These are phyloP conservation scores for Begonia fuchsioides DNA, from an alignment of 306 rosid species.

Conservation along the genomic window DNA sequence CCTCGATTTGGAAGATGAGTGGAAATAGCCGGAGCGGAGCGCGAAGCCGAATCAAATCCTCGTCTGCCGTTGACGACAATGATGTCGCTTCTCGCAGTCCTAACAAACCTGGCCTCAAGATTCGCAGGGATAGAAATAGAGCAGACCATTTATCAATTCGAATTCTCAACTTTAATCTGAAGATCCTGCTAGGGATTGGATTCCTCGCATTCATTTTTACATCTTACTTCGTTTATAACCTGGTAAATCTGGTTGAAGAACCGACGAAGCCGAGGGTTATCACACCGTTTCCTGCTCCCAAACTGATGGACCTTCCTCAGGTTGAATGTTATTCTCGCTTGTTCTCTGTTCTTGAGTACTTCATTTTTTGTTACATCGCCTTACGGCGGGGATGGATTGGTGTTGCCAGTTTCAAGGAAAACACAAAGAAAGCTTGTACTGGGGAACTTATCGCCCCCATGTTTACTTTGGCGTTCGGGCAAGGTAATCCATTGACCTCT, in stretches of 20 bases:
- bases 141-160: constrained; percentile 26
- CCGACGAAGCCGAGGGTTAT: constrained; percentile 35
- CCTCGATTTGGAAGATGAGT: constrained; percentile 18
- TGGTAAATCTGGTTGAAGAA: constrained; percentile 16
- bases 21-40: constrained; percentile 38
- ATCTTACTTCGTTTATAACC: constrained; percentile 29
- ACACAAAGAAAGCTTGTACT: constrained; percentile 87
- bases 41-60: constrained; percentile 41
- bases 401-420: constrained; percentile 72
- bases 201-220: constrained; percentile 37
- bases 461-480: constrained; percentile 83
- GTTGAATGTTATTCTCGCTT: constrained; percentile 13
- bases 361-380: neutral
- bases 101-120: constrained; percentile 13
- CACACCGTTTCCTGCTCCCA: constrained; percentile 77
- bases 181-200: constrained; percentile 29
- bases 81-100: constrained; percentile 6
- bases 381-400: constrained; percentile 7
- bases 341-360: neutral
- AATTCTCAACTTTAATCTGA: constrained; percentile 35
- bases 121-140: constrained; percentile 26
- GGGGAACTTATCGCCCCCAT: constrained; percentile 98
- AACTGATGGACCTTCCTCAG: constrained; percentile 86
- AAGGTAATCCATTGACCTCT: constrained; percentile 31
- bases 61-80: constrained; percentile 14